These are phyloP conservation scores for Helianthus tuberosus DNA, from an alignment of 129 eudicot genomes.

Conservation along the genomic window DNA sequence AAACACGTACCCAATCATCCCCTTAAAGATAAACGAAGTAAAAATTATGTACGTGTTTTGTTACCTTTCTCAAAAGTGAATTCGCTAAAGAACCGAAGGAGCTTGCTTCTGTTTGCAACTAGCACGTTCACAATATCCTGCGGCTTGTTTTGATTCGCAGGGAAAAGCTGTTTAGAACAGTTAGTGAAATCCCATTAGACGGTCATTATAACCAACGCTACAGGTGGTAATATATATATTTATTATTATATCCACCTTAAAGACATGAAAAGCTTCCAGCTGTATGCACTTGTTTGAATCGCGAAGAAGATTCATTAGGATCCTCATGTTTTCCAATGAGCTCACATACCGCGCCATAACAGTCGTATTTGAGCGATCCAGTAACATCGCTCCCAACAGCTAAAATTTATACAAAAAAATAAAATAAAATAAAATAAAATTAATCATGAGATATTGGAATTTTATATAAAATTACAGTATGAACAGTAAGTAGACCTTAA, in stretches of 20 bases:
- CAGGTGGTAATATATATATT: background rate
- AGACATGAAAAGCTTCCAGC: slow-evolving; percentile 65
- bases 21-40: background rate
- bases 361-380: slow-evolving; percentile 79
- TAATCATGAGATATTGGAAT: background rate
- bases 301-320: slow-evolving; percentile 94
- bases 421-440: background rate
- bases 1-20: background rate
- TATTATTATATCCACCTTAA: slow-evolving; percentile 38
- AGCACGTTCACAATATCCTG: slow-evolving; percentile 57
- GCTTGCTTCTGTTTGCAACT: slow-evolving; percentile 58
- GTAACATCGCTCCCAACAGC: slow-evolving; percentile 83
- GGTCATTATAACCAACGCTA: background rate
- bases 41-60: background rate
- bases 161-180: slow-evolving; percentile 43
- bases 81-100: slow-evolving; percentile 50
- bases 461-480: background rate
- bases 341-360: slow-evolving; percentile 83
- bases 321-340: slow-evolving; percentile 91
- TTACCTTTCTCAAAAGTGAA: slow-evolving; percentile 60
- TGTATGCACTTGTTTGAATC: slow-evolving; percentile 67
- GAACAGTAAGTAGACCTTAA: slow-evolving; percentile 50
- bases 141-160: slow-evolving; percentile 65
- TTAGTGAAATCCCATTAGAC: background rate
- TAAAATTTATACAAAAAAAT: slow-evolving; percentile 30